phyloP scores from a whole-genome alignment of 768 basidiomycete species.

The Termitomyces sp. region DNA sequence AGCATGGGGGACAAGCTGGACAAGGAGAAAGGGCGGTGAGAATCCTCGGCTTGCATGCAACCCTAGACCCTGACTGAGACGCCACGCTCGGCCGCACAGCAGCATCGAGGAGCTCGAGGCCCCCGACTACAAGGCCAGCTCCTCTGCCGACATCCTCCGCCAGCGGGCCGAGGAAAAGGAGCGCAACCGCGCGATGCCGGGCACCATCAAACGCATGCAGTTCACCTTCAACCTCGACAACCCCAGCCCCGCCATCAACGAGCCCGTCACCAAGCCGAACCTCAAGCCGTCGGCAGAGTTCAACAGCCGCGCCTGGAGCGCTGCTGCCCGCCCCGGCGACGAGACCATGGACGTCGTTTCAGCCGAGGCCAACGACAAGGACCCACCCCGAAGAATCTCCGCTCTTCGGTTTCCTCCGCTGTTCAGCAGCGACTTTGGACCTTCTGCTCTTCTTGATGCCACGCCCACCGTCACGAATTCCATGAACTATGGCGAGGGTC shows the following conservation, averaged over 20 bases:
- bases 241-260: slow-evolving; percentile 44
- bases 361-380: slow-evolving; percentile 30
- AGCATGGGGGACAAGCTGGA: slow-evolving; percentile 90
- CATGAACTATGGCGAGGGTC: slow-evolving; percentile 78
- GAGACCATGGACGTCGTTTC: slow-evolving; percentile 16
- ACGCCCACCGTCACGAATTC: slow-evolving; percentile 62
- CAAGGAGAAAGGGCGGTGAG: slow-evolving; percentile 88
- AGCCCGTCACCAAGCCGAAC: slow-evolving; percentile 60
- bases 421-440: slow-evolving; percentile 74
- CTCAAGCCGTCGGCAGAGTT: slow-evolving; percentile 64
- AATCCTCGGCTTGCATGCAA: slow-evolving; percentile 19
- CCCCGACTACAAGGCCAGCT: slow-evolving; percentile 76
- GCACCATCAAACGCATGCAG: slow-evolving; percentile 84
- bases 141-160: slow-evolving; percentile 75
- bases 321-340: slow-evolving; percentile 24
- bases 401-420: slow-evolving; percentile 69
- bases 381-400: slow-evolving; percentile 36
- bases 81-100: slow-evolving; percentile 40
- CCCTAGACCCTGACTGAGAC: slow-evolving; percentile 32
- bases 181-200: slow-evolving; percentile 64
- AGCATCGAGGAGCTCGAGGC: slow-evolving; percentile 84
- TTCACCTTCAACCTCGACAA: slow-evolving; percentile 87
- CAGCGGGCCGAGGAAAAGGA: slow-evolving; percentile 82
- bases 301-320: slow-evolving; percentile 41
- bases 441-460: slow-evolving; percentile 67